Conservation (phyloP, 129 eudicot species). For the Flaveria sonorensis region DNA sequence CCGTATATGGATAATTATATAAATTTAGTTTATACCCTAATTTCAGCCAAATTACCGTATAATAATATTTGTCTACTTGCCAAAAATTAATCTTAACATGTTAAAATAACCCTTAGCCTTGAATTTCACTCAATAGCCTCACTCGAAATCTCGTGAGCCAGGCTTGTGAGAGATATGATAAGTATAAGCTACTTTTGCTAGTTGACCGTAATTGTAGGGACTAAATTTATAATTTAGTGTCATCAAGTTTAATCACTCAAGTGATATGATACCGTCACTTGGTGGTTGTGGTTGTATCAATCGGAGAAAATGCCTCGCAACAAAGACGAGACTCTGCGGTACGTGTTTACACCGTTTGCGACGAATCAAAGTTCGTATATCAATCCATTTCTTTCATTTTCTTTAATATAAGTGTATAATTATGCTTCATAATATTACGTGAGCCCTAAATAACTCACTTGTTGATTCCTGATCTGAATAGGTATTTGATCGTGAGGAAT, state of each 20-base stretch:
- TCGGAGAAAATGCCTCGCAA: constrained; percentile 51
- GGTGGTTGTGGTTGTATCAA: background rate
- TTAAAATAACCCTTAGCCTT: too few relatives aligned
- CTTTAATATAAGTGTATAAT: background rate
- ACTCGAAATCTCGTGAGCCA: too few relatives aligned
- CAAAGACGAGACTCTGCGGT: constrained; percentile 75
- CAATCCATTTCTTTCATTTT: background rate
- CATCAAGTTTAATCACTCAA: background rate
- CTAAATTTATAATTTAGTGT: background rate
- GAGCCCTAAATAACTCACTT: constrained; percentile 23
- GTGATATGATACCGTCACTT: too few relatives aligned
- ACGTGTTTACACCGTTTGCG: constrained; percentile 89
- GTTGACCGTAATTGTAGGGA: background rate
- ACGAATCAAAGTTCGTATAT: constrained; percentile 77
- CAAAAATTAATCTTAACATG: too few relatives aligned
- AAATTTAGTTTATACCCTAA: too few relatives aligned
- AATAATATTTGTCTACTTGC: too few relatives aligned
- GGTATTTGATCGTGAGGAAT: constrained; percentile 74
- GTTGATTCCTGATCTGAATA: background rate
- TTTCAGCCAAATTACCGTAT: too few relatives aligned
- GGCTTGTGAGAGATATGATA: too few relatives aligned
- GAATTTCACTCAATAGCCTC: too few relatives aligned
- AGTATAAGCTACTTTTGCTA: background rate
- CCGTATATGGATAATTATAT: too few relatives aligned
- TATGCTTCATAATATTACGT: background rate